These are phyloP conservation scores for Penicillium sp. DNA, from an alignment of 2,329 filamentous ascomycete species.

Conservation along the genomic window DNA sequence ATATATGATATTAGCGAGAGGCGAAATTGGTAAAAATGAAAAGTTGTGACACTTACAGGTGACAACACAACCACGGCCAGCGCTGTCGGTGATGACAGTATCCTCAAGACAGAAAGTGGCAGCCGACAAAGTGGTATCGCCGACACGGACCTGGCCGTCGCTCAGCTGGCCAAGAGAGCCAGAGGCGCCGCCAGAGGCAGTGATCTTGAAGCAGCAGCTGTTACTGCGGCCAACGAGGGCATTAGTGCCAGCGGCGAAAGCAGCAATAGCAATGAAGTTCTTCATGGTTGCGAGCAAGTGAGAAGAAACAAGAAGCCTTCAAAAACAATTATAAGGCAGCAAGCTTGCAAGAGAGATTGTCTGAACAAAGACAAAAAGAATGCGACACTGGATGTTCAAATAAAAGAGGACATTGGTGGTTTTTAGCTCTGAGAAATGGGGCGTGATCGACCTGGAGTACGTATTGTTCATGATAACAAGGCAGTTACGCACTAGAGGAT, in stretches of 20 bases:
- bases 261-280: slow-evolving; percentile 37
- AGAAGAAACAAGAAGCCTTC: neutral
- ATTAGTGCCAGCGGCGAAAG: slow-evolving; percentile 43
- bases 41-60: slow-evolving; percentile 48
- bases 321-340: slow-evolving; percentile 1
- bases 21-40: too few relatives aligned
- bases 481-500: too few relatives aligned
- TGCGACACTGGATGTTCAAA: too few relatives aligned
- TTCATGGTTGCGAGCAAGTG: slow-evolving; percentile 32
- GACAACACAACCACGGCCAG: slow-evolving; percentile 61
- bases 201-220: slow-evolving; percentile 54
- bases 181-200: slow-evolving; percentile 42
- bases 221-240: slow-evolving; percentile 40
- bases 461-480: too few relatives aligned
- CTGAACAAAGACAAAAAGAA: too few relatives aligned
- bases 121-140: slow-evolving; percentile 45
- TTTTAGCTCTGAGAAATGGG: too few relatives aligned
- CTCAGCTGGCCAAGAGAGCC: slow-evolving; percentile 53
- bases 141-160: slow-evolving; percentile 62
- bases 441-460: too few relatives aligned
- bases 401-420: too few relatives aligned
- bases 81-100: slow-evolving; percentile 52
- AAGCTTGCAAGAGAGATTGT: too few relatives aligned
- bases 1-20: neutral
- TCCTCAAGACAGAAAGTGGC: slow-evolving; percentile 55